Base-by-base conservation (phyloP, 345 rosid species). In the Litchi chinensis region DNA sequence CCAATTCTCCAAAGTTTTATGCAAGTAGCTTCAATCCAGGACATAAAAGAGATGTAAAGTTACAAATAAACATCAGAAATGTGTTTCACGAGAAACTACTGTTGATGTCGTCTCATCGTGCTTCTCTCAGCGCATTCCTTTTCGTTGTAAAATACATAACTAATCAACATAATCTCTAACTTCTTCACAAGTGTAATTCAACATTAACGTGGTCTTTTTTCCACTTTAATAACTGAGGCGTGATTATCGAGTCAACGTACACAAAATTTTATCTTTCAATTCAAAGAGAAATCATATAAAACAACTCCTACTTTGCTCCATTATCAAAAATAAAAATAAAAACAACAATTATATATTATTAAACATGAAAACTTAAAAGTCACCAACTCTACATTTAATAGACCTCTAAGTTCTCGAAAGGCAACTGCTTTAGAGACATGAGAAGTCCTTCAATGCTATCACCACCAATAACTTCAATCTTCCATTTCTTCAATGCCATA, bases 391-490 rank as follows among this genome's bases (percentile, higher is more conserved):
- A 19, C 19, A 22, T 3, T 24, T 21, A 32, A 63, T 80, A 76
- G 46, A 87, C 92, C 93, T 92, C 92, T 46, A 92, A 32, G 82
- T 82, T 63, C 44, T 92, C 90, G 75, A 73, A 86, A 71, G 95
- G 90, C 73, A 82, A 68, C 77, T 85, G 87, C 72, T 83, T 84
- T 3, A 88, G 87, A 65, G 91, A 88, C 64, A 90, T 76, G 43
- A 92, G 75, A 74, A 92, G 85, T 12, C 87, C 95, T 81, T 92
- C 95, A 75, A 90, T 83, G 56, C 88, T 85, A 84, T 90, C 92
- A 72, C 92, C 92, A 19, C 93, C 92, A 60, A 90, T 76, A 66
- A 92, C 89, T 82, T 92, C 89, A 71, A 92, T 89, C 92, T 83
- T 13, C 92, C 93, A 85, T 92, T 93, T 57, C 95, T 92, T 64